A percentile compares a stretch with the other conserved stretches of the same genome.
Evolutionary conservation across 176 grass and related monocot species (phyloP).

Genomic region (Cenchrus purpureus): DNA sequence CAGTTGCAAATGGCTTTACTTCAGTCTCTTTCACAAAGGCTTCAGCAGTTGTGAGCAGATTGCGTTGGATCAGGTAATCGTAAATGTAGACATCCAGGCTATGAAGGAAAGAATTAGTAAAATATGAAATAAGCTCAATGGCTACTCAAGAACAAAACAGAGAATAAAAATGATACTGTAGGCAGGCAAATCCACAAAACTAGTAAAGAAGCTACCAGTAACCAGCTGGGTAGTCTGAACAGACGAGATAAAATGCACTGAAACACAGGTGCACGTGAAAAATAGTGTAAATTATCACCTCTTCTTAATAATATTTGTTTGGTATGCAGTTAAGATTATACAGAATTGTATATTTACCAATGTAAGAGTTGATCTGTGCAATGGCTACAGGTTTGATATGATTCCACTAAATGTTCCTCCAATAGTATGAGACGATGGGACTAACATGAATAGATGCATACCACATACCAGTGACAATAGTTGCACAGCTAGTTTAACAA

Average conservation of each 20-base stretch:
- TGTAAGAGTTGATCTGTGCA: neutral
- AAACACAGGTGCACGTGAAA: neutral
- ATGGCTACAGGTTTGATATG: neutral
- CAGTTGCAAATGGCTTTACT: neutral
- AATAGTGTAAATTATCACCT: neutral
- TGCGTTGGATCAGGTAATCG: neutral
- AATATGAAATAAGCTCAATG: neutral
- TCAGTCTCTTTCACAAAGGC: slow-evolving; percentile 7
- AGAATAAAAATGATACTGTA: neutral
- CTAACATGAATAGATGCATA: neutral
- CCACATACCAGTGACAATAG: neutral
- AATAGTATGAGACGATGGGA: neutral
- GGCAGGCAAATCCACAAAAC: neutral
- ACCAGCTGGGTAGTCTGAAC: neutral
- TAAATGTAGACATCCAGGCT: slow-evolving; percentile 24
- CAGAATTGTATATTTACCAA: neutral
- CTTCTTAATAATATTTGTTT: neutral
- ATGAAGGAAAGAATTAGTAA: neutral
- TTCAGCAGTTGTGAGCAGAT: neutral
- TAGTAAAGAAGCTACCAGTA: neutral
- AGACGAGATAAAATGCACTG: neutral
- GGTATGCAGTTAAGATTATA: neutral
- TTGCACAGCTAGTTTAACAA: neutral
- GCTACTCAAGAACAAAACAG: neutral
- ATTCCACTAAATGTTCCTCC: neutral